These are phyloP conservation scores for Heteromeles arbutifolia DNA, from an alignment of 306 rosid species.

Conservation along the genomic window DNA sequence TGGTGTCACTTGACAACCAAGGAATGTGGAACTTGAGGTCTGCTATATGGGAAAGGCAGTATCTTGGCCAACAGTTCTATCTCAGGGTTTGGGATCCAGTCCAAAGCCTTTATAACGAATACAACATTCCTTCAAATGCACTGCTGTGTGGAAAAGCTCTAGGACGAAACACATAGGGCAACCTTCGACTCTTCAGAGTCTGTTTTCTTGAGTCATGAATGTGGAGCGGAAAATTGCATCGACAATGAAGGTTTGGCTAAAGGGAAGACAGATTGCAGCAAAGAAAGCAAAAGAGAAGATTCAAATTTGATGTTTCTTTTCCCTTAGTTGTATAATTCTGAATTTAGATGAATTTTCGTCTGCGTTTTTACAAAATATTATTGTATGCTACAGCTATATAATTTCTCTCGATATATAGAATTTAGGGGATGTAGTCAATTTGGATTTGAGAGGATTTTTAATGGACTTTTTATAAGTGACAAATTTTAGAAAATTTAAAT, in stretches of 20 bases:
- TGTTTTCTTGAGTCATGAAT: conserved; percentile 30
- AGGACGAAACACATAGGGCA: conserved; percentile 38
- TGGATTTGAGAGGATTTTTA: too few relatives aligned
- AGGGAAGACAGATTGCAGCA: background rate
- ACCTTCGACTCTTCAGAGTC: background rate
- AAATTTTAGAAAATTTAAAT: too few relatives aligned
- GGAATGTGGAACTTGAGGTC: conserved; percentile 99
- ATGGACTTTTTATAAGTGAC: too few relatives aligned
- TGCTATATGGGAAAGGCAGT: conserved; percentile 89
- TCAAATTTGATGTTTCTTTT: background rate
- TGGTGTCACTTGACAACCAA: conserved; percentile 89
- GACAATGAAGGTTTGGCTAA: conserved; percentile 45
- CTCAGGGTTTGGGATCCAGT: conserved; percentile 69
- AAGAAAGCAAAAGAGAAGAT: background rate
- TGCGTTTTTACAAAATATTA: background rate
- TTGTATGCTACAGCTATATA: background rate
- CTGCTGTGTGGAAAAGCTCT: conserved; percentile 82
- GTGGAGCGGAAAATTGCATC: too few relatives aligned
- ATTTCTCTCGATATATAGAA: background rate
- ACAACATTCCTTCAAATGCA: conserved; percentile 62
- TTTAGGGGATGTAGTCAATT: background rate
- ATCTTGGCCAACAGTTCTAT: conserved; percentile 87
- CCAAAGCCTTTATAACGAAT: conserved; percentile 68
- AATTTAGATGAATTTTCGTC: background rate
- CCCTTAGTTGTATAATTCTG: background rate